Evolutionary conservation across 768 basidiomycete species (phyloP).

Genomic region (Pluteus cervinus): DNA sequence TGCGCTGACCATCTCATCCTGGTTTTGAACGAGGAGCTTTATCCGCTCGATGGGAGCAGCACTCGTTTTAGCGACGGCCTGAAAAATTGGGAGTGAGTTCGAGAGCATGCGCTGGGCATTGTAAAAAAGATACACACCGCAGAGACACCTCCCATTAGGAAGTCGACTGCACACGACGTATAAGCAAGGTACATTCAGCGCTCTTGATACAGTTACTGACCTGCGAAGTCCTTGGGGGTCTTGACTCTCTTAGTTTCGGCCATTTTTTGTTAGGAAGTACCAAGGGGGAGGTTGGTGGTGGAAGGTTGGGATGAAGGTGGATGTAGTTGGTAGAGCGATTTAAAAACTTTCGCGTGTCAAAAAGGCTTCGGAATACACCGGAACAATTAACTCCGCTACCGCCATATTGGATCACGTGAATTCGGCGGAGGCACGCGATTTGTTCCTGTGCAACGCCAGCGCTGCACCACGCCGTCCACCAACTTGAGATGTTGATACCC

Average conservation of each 20-base stretch:
- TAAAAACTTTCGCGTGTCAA: conserved; percentile 44
- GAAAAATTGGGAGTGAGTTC: conserved; percentile 14
- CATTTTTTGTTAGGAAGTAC: conserved; percentile 56
- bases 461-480: too few species aligned
- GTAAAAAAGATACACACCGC: conserved; percentile 47
- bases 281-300: conserved; percentile 41
- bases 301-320: conserved; percentile 46
- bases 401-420: too few species aligned
- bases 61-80: conserved; percentile 98
- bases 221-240: conserved; percentile 85
- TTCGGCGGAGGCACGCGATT: too few species aligned
- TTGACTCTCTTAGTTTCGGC: conserved; percentile 81
- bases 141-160: conserved; percentile 95
- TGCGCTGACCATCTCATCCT: conserved; percentile 95
- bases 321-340: conserved; percentile 20
- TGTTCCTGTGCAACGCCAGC: too few species aligned
- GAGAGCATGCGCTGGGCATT: conserved; percentile 9
- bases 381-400: conserved; percentile 40
- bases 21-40: conserved; percentile 97
- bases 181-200: conserved; percentile 8
- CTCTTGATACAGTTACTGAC: conserved; percentile 40
- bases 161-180: conserved; percentile 56
- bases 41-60: conserved; percentile 99
- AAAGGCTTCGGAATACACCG: conserved; percentile 44
- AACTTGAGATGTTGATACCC: too few species aligned